Evolutionary conservation across 2,329 filamentous ascomycete genomes (phyloP), one percentile per base, ranked within the genome.

Genomic region (Coniochaeta hoffmannii): DNA sequence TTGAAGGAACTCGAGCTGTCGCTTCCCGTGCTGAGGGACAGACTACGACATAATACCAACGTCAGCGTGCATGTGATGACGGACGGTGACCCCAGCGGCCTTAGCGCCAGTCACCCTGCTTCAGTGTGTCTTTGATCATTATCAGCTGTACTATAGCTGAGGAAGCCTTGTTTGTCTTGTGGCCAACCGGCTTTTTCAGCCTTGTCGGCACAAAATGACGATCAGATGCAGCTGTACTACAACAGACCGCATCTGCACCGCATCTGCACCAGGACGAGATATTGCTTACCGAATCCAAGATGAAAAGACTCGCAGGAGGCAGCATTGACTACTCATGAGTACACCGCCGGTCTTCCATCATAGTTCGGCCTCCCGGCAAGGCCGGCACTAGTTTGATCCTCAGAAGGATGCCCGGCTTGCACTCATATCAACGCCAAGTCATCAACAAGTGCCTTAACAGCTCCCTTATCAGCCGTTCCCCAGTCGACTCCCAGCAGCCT

Each of bases 401-500:
- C 12, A 12, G 30, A 32, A 32, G 5, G 36, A 41, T 22, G 26
- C 26, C 2, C n/a, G 36, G 11, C n/a, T 19, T 28, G 8, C 41
- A 46, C 7, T 49, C 49, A 50, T 54, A 51, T 58, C 59, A 81
- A 62, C 32, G 71, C 73, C 54, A 83, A 65, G 59, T 69, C 70
- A 54, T 69, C 67, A 35, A 78, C 73, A 26, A 77, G 61, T 10
- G 60, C 63, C 61, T 73, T 73, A 31, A 82, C 68, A 54, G 71
- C 66, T 6, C 60, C 62, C 65, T 78, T 81, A 26, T 74, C 73
- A n/a, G 78, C 81, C 56, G 69, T 73, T 17, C 76, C 75, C 81
- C 82, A 87, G 62, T 86, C 81, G 12, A 81, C 71, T 5, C 81
- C 72, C 63, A 77, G 76, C 59, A 85, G 64, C 54, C 61, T 66